A percentile compares a stretch with the other conserved stretches of the same genome.
Evolutionary conservation across 2,329 filamentous ascomycete species (phyloP).

Genomic region (Stagonosporopsis chrysanthemi): DNA sequence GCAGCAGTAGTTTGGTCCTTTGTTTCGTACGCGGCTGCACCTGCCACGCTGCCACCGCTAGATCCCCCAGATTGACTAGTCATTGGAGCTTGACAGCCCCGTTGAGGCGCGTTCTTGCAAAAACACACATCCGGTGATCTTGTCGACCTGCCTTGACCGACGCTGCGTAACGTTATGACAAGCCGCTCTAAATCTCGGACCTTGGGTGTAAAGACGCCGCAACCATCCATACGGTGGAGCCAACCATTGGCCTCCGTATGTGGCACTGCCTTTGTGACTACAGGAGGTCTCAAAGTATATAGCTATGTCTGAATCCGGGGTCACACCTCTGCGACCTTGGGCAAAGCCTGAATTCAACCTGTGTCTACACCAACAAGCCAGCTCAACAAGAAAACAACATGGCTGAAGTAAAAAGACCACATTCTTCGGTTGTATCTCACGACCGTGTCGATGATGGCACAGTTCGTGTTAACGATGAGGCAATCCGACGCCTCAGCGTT

Average conservation of each 20-base stretch:
- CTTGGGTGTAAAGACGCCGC: slow-evolving; percentile 2
- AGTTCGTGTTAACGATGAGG: slow-evolving; percentile 16
- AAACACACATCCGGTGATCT: slow-evolving; percentile 9
- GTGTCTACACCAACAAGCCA: not conserved
- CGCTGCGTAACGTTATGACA: not conserved
- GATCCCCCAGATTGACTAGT: slow-evolving; percentile 13
- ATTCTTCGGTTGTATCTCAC: slow-evolving; percentile 13
- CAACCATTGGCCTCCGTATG: slow-evolving; percentile 8
- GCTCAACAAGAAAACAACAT: slow-evolving; percentile 6
- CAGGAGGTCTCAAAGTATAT: slow-evolving; percentile 1
- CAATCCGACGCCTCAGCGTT: slow-evolving; percentile 19
- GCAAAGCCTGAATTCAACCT: not conserved
- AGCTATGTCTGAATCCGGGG: not conserved
- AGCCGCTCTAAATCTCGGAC: not conserved
- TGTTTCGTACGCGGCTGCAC: slow-evolving; percentile 3
- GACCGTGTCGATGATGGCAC: slow-evolving; percentile 11
- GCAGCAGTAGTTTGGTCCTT: slow-evolving; percentile 3
- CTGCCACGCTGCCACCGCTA: slow-evolving; percentile 4
- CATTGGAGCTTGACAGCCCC: slow-evolving; percentile 9
- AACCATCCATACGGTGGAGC: slow-evolving; percentile 5
- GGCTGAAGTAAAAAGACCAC: slow-evolving; percentile 9
- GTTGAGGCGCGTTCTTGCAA: not conserved
- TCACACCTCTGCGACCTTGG: not conserved
- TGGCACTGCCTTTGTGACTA: not conserved
- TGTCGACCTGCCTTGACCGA: slow-evolving; percentile 5